Conservation (phyloP, 768 basidiomycete genomes). For the Termitomyces sp. region DNA sequence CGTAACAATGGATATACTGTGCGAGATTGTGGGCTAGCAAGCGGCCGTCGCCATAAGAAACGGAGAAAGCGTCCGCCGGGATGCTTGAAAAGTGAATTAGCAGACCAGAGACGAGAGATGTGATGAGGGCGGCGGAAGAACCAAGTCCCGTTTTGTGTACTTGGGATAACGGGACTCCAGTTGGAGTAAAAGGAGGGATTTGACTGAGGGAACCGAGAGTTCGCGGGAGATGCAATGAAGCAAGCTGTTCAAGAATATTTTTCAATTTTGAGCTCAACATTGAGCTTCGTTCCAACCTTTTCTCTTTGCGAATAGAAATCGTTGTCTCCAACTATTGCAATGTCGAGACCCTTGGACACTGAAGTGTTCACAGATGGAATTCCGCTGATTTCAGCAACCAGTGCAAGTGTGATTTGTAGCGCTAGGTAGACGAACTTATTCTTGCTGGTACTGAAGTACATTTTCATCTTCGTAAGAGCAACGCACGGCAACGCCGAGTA, state of each 20-base stretch:
- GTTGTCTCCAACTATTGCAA: slow-evolving; percentile 88
- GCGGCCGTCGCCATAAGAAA: slow-evolving; percentile 39
- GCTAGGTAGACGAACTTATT: slow-evolving; percentile 96
- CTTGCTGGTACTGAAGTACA: slow-evolving; percentile 35
- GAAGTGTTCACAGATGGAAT: slow-evolving; percentile 30
- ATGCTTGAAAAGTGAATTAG: slow-evolving; percentile 72
- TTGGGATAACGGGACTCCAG: slow-evolving; percentile 60
- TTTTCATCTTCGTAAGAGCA: slow-evolving; percentile 8
- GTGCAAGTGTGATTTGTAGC: slow-evolving; percentile 66
- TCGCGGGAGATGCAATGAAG: slow-evolving; percentile 51
- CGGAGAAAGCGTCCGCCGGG: slow-evolving; percentile 39
- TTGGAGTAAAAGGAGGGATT: slow-evolving; percentile 72
- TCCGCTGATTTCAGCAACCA: slow-evolving; percentile 58
- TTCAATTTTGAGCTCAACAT: neutral
- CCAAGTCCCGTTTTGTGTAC: slow-evolving; percentile 99
- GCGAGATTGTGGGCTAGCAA: slow-evolving; percentile 85
- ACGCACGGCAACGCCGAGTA: neutral
- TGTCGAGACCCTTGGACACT: slow-evolving; percentile 56
- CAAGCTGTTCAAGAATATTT: slow-evolving; percentile 42
- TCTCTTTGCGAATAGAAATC: slow-evolving; percentile 96
- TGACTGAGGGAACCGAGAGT: slow-evolving; percentile 57
- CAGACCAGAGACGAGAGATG: slow-evolving; percentile 84
- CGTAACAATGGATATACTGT: slow-evolving; percentile 92
- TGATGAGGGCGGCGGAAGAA: slow-evolving; percentile 95
- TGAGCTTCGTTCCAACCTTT: slow-evolving; percentile 44